Conservation (phyloP, 1,284 basidiomycete genomes). For the Marasmius tenuissimus region DNA sequence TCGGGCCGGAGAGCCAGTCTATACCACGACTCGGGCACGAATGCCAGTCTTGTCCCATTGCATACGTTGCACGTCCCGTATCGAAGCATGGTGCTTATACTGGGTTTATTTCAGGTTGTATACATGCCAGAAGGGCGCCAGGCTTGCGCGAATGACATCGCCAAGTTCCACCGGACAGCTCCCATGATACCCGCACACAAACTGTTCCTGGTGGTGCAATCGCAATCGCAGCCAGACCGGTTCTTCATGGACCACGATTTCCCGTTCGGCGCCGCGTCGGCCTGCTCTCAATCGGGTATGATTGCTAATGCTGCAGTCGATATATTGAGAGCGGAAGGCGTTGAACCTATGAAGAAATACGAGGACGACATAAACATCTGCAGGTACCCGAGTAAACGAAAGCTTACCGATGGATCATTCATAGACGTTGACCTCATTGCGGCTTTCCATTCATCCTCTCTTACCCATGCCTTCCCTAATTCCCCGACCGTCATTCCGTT, state of each 20-base stretch:
- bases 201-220: conserved; percentile 21
- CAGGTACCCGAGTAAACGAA: conserved; percentile 16
- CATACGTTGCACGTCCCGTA: conserved; percentile 4
- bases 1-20: no score
- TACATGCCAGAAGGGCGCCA: conserved; percentile 21
- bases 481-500: background rate
- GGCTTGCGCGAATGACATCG: conserved; percentile 26
- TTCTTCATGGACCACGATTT: conserved; percentile 27
- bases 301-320: conserved; percentile 27
- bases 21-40: no score
- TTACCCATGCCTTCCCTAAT: background rate
- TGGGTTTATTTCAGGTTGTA: conserved; percentile 17
- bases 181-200: conserved; percentile 24
- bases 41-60: no score
- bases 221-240: conserved; percentile 1
- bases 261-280: conserved; percentile 26
- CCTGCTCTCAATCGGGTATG: conserved; percentile 29
- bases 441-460: background rate
- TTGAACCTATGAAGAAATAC: conserved; percentile 26
- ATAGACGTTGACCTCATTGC: background rate
- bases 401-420: conserved; percentile 1
- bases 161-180: conserved; percentile 22
- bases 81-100: conserved; percentile 6
- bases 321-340: conserved; percentile 22
- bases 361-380: conserved; percentile 31